These are phyloP conservation scores for Penicillium steckii DNA, from an alignment of 495 filamentous ascomycete genomes.

Conservation along the genomic window DNA sequence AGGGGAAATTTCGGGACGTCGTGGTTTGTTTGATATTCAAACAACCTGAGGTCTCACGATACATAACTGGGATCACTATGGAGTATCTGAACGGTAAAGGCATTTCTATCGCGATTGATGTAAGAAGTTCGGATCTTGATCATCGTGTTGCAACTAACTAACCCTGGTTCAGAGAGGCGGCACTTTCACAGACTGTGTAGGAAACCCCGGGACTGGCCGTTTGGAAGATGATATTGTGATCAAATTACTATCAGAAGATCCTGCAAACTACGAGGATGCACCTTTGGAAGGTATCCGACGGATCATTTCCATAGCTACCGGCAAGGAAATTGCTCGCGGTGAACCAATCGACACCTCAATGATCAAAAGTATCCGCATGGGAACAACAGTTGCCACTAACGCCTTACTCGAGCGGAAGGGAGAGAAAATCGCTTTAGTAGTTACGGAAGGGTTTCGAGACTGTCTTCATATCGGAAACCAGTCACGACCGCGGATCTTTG, in stretches of 20 bases:
- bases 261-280: slow-evolving; percentile 76
- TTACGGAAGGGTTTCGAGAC: slow-evolving; percentile 85
- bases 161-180: slow-evolving; percentile 20
- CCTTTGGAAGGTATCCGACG: slow-evolving; percentile 81
- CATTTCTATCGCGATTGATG: slow-evolving; percentile 29
- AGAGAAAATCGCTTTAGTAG: slow-evolving; percentile 79
- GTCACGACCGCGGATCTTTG: slow-evolving; percentile 71
- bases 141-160: neutral
- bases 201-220: slow-evolving; percentile 22
- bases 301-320: slow-evolving; percentile 72
- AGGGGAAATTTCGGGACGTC: too few relatives aligned
- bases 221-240: slow-evolving; percentile 57
- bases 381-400: slow-evolving; percentile 81
- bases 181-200: slow-evolving; percentile 29
- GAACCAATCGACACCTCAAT: slow-evolving; percentile 70
- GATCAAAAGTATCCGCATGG: slow-evolving; percentile 81
- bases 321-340: slow-evolving; percentile 71
- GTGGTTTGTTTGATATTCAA: too few relatives aligned
- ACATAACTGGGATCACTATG: neutral
- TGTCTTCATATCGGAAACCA: slow-evolving; percentile 81
- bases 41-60: too few relatives aligned
- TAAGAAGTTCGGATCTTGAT: neutral
- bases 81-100: slow-evolving; percentile 7
- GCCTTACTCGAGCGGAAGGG: slow-evolving; percentile 87
- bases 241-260: slow-evolving; percentile 80